Evolutionary conservation across 805 yeast genomes (phyloP), one percentile per base, ranked within the genome.

Genomic region (Yamadazyma nakazawae): DNA sequence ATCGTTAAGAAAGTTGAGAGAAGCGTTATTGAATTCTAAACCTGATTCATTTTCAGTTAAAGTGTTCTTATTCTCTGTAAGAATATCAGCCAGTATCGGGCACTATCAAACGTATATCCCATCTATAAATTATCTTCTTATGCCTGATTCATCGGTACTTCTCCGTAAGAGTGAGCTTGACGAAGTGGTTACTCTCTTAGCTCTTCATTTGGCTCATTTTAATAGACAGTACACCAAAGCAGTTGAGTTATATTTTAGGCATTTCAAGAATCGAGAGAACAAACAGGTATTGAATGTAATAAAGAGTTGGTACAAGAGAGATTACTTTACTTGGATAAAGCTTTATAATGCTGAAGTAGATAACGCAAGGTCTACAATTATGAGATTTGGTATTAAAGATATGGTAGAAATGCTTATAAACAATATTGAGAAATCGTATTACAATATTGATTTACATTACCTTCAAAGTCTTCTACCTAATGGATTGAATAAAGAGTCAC

Each of bases 41-140:
- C 66, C 76, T 0, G 66, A 64, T 39, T 60, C 59, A 26, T 77
- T 79, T 46, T 57, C 73, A 9, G 67, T 65, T 40, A 58, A 62
- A n/a, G 82, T 82, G 18, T 76, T 70, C 47, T 50, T 80, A 25
- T 70, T 68, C 32, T 78, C 84, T 0, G 67, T 75, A 8, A 55
- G 80, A 30, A 65, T 76, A 18, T 63, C 80, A 1, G 67, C 78
- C 0, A 61, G 67, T 3, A 54, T 68, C 4, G 80, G 79, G 8
- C 77, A 78, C 48, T 73, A 75, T 54, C 78, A 79, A 49, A 70
- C 84, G 1, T 81, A 79, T 53, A 47, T 80, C 3, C 85, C 87
- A 1, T 65, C 79, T 24, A 68, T 80, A n/a, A 57, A 60, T 34
- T 72, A 71, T 48, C 53, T 81, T 21, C 41, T 43, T 11, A 6